Evolutionary conservation across 1,284 basidiomycete species (phyloP).

Genomic region (Apiotrichum siamense): DNA sequence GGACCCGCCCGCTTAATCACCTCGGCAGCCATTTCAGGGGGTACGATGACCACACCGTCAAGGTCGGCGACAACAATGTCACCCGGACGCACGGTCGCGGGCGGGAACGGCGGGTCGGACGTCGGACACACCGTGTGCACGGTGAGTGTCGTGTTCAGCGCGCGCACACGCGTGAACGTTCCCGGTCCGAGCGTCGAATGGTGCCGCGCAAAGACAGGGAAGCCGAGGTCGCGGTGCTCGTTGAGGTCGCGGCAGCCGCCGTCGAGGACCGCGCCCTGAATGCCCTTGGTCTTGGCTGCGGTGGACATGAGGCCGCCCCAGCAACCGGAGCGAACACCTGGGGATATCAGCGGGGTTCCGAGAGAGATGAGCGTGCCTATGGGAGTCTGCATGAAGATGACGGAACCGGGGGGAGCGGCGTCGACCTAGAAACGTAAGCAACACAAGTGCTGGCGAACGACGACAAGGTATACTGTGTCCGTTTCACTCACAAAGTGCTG

Average conservation of each 20-base stretch:
- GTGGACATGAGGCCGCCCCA: slow-evolving; percentile 51
- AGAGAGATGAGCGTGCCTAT: slow-evolving; percentile 51
- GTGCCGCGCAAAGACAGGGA: slow-evolving; percentile 37
- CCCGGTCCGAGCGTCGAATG: slow-evolving; percentile 64
- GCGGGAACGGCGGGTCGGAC: slow-evolving; percentile 41
- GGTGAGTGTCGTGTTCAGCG: slow-evolving; percentile 65
- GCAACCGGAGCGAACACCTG: slow-evolving; percentile 31
- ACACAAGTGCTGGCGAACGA: not conserved
- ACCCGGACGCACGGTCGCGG: slow-evolving; percentile 61
- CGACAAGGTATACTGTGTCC: not conserved
- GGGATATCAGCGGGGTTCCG: not conserved
- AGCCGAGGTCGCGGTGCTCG: slow-evolving; percentile 46
- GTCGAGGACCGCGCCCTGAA: slow-evolving; percentile 48
- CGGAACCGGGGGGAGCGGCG: slow-evolving; percentile 58
- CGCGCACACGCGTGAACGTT: slow-evolving; percentile 76
- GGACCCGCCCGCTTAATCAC: slow-evolving; percentile 60
- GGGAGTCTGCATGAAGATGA: slow-evolving; percentile 75
- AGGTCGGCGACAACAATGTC: slow-evolving; percentile 81
- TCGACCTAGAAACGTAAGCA: slow-evolving; percentile 52
- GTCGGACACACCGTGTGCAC: slow-evolving; percentile 48
- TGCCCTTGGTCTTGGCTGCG: slow-evolving; percentile 43
- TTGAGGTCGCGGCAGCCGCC: slow-evolving; percentile 49
- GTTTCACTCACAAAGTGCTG: slow-evolving; percentile 59
- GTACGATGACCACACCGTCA: slow-evolving; percentile 84
- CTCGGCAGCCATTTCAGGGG: slow-evolving; percentile 54